Evolutionary conservation across 192 early-diverging fungal genomes (phyloP).

Genomic region (Backusella tarrabulga): DNA sequence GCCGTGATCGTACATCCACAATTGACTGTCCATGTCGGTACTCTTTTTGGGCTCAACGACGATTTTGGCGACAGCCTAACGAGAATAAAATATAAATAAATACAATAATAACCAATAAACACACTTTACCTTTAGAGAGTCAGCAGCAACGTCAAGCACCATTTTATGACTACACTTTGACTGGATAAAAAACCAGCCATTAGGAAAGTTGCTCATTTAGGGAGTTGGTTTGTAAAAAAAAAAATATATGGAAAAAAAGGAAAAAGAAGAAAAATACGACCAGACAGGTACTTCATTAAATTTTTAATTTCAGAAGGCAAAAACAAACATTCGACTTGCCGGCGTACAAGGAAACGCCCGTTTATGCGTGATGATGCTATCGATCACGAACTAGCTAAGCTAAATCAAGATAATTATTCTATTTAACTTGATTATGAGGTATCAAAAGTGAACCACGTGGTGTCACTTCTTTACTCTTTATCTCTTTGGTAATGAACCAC

Average conservation of each 20-base stretch:
- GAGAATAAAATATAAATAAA: neutral
- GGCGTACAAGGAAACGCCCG: neutral
- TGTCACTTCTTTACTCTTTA: neutral
- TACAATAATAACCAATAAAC: neutral
- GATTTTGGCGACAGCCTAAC: slow-evolving; percentile 24
- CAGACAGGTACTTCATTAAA: neutral
- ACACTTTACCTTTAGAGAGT: slow-evolving; percentile 30
- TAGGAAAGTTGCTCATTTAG: slow-evolving; percentile 21
- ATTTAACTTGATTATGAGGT: neutral
- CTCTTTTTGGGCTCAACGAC: slow-evolving; percentile 27
- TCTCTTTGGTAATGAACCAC: no score
- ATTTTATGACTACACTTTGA: slow-evolving; percentile 24
- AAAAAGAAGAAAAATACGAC: neutral
- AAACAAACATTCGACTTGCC: slow-evolving; percentile 8
- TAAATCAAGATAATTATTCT: neutral
- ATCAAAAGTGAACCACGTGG: neutral
- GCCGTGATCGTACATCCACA: slow-evolving; percentile 37
- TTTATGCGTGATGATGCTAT: neutral
- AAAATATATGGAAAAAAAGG: neutral
- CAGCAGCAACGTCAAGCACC: slow-evolving; percentile 29
- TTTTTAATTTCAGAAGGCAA: neutral
- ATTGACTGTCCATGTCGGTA: slow-evolving; percentile 21
- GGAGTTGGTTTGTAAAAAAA: neutral
- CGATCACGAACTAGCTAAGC: neutral
- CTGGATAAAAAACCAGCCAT: slow-evolving; percentile 37